Evolutionary conservation across 331 rosid genomes (phyloP).

Genomic region (Acacia pycnantha): DNA sequence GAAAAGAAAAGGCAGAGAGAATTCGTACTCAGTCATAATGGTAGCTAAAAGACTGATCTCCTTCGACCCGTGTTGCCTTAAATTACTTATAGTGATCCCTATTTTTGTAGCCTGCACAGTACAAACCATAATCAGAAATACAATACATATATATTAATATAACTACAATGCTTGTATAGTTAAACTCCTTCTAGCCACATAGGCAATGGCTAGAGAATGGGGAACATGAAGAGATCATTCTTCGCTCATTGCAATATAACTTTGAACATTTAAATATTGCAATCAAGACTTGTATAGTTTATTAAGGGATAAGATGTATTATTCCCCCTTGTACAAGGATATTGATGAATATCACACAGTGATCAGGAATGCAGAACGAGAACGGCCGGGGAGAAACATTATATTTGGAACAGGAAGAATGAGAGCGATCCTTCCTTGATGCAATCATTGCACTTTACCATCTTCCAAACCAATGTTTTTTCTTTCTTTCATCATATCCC

Average conservation of each 20-base stretch:
- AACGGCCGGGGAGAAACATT: too few relatives aligned
- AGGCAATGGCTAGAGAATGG: background rate
- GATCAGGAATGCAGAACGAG: too few relatives aligned
- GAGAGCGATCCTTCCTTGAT: too few relatives aligned
- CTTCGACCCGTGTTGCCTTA: constrained; percentile 31
- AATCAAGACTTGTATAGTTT: too few relatives aligned
- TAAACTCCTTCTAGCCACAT: background rate
- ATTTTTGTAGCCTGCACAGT: constrained; percentile 33
- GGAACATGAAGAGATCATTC: background rate
- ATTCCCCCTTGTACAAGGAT: too few relatives aligned
- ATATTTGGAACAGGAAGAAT: too few relatives aligned
- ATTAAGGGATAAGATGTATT: too few relatives aligned
- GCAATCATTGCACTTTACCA: too few relatives aligned
- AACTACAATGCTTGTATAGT: background rate
- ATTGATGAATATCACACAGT: too few relatives aligned
- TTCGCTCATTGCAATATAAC: background rate
- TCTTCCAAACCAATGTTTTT: too few relatives aligned
- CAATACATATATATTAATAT: background rate
- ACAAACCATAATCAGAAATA: background rate
- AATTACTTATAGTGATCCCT: constrained; percentile 6
- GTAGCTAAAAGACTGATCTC: constrained; percentile 21
- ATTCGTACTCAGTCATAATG: constrained; percentile 12
- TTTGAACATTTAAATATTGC: too few relatives aligned
- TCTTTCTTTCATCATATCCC: too few relatives aligned
- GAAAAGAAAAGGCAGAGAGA: background rate